Evolutionary conservation across 2,329 filamentous ascomycete genomes (phyloP).

Genomic region (Hymenoscyphus fraxineus): DNA sequence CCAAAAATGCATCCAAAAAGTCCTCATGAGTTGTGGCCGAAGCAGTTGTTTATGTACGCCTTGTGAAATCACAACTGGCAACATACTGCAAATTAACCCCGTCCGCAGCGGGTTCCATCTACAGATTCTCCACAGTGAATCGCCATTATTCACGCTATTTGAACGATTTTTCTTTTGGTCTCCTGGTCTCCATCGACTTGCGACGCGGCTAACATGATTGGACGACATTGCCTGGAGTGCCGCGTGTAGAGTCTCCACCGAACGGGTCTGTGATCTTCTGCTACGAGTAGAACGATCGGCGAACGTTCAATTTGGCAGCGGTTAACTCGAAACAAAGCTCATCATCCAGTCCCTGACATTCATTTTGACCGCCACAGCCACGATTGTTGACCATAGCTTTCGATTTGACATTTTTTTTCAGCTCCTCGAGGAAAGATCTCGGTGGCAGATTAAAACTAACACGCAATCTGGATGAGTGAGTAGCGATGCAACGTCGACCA

Average conservation of each 20-base stretch:
- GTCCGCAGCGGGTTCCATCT: neutral
- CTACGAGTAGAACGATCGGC: neutral
- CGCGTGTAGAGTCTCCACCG: neutral
- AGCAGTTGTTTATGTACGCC: neutral
- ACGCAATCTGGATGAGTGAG: conserved; percentile 7
- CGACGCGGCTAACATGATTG: neutral
- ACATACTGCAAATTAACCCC: neutral
- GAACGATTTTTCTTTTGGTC: neutral
- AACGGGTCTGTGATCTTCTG: neutral
- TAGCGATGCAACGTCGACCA: neutral
- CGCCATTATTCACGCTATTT: neutral
- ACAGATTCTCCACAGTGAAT: neutral
- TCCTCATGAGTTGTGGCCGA: neutral
- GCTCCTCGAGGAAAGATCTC: neutral
- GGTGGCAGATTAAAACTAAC: neutral
- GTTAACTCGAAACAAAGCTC: neutral
- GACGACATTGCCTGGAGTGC: neutral
- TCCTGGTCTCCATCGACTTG: neutral
- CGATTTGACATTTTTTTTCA: neutral
- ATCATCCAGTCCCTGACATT: neutral
- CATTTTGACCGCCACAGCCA: neutral
- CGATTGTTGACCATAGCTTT: neutral
- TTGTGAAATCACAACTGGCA: neutral
- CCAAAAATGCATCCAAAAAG: neutral
- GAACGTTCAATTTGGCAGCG: neutral